Evolutionary conservation across 148 eudicot species (phyloP).

Genomic region (Chenopodium berlandieri): DNA sequence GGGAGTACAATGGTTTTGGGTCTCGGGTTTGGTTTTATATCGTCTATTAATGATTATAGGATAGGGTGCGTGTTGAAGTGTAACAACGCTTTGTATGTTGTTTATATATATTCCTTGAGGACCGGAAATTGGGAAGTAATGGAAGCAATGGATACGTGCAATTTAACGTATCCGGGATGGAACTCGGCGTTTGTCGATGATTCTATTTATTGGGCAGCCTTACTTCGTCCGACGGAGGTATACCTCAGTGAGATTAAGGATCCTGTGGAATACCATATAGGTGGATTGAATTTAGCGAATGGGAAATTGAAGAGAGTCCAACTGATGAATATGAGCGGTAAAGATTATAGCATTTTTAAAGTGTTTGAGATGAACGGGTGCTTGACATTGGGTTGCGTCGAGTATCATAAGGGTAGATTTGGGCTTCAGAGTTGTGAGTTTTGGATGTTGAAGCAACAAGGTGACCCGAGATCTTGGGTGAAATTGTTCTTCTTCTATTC

Average conservation of each 20-base stretch:
- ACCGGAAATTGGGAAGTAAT: not conserved
- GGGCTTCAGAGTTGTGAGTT: not conserved
- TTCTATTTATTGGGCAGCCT: conserved; percentile 13
- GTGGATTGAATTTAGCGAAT: conserved; percentile 8
- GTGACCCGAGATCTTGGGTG: conserved; percentile 16
- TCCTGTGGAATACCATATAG: not conserved
- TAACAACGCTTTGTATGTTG: not conserved
- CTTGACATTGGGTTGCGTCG: conserved; percentile 13
- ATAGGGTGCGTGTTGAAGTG: not conserved
- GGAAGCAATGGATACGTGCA: not conserved
- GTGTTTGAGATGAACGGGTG: conserved; percentile 13
- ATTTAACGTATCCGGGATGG: not conserved
- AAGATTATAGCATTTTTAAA: not conserved
- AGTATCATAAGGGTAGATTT: not conserved
- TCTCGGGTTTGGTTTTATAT: conserved; percentile 18
- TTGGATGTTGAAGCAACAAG: conserved; percentile 10
- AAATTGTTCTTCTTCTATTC: not conserved
- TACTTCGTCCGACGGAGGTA: not conserved
- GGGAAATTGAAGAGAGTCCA: not conserved
- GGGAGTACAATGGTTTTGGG: no score
- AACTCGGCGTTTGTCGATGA: not conserved
- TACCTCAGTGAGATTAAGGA: not conserved
- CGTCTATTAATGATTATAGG: conserved; percentile 2
- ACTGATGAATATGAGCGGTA: not conserved
- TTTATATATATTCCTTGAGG: not conserved